Evolutionary conservation across 257 asterid species (phyloP).

Genomic region (Oldenlandia corymbosa): DNA sequence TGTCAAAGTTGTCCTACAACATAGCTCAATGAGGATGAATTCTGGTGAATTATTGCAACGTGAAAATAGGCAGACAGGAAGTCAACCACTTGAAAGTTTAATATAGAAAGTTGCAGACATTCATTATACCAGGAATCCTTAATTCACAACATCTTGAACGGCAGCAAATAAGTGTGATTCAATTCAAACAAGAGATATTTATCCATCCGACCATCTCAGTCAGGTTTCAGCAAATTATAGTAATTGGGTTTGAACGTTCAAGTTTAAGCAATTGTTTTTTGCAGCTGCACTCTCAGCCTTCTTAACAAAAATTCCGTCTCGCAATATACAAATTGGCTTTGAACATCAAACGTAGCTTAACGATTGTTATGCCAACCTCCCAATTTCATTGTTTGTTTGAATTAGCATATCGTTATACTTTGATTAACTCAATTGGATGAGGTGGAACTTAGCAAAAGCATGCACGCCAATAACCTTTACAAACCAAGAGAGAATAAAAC

Average conservation of each 20-base stretch:
- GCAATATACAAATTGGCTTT: no score
- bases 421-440: background rate
- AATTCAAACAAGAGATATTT: background rate
- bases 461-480: no score
- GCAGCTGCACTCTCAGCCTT: no score
- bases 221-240: no score
- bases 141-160: background rate
- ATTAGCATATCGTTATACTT: background rate
- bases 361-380: background rate
- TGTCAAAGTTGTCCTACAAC: background rate
- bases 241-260: no score
- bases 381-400: background rate
- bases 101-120: no score
- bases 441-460: background rate
- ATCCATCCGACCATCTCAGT: no score
- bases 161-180: background rate
- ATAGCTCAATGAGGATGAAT: background rate
- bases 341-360: background rate
- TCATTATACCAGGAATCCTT: background rate
- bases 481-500: no score
- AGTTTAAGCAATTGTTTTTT: no score
- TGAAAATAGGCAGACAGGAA: background rate
- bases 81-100: background rate
- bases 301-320: no score
- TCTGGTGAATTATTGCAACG: background rate